Base-by-base conservation (phyloP, 1,284 basidiomycete genomes). In the Omphalotus olearius region DNA sequence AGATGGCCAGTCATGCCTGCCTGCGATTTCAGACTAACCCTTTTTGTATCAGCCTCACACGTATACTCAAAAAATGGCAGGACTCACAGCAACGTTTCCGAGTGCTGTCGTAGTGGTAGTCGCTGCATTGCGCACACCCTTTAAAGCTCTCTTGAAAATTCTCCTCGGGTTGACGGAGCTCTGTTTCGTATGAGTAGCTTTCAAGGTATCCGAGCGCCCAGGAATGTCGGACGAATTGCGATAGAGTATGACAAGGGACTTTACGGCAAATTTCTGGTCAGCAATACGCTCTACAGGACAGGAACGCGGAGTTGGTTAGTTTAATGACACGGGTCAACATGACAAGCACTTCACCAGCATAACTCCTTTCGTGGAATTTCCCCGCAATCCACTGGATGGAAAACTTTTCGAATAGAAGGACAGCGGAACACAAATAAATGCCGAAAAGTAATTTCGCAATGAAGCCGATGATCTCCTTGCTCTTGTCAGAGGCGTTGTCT, bases 351-450 rank as follows among this genome's bases (percentile, higher is more conserved):
- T 26, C 44, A 83, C 84, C 84, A 51, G 88, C 88, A 65, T 93
- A 96, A 7, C 89, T 91, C 57, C 87, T 79, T 62, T 91, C 86
- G 69, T 96, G 93, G 75, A 95, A 96, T 63, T 88, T 88, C 59
- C 69, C 73, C 54, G 89, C 88, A 59, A 95, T 92, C 71, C 85
- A 83, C 65, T 97, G 94, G 52, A 97, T 89, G 13, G 86, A 67
- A 56, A 94, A 80, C 66, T 98, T 98, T 66, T 96, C 92, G 47
- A 78, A 83, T 7, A 91, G 75, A 6, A 94, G 75, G 20, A 94
- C 75, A 33, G 80, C 76, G 0, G 85, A 70, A 62, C 85, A 91
- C 47, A 96, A 65, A 64, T 85, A 80, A 45, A 91, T 64, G 2
- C 83, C 90, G 61, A 95, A 93, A 7, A 92, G 72, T 20, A 91